Evolutionary conservation across 1,139 yeast species (phyloP), one percentile per base, ranked within the genome.

Genomic region (Geotrichum macrosporum): DNA sequence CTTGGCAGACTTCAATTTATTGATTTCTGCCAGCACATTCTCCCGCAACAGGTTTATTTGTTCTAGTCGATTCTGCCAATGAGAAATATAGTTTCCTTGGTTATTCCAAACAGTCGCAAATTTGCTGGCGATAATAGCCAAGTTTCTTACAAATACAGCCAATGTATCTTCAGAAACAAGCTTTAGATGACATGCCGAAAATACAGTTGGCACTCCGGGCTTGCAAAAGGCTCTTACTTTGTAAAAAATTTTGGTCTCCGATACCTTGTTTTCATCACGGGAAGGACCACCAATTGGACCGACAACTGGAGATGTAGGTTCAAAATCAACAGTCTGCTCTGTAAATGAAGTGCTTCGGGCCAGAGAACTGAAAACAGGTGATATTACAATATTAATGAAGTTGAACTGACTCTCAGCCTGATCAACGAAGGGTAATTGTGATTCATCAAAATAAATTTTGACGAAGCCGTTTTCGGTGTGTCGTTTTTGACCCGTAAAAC

Each of bases 401-500:
- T 82, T 86, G 71, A 86, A 86, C 64, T 86, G 95, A n/a, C 87
- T 76, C 60, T 77, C 75, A 53, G 85, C 78, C 33, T 79, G 64
- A 55, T 83, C 82, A 67, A 84, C 77, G 65, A 84, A 84, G 5
- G 79, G 77, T 10, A 67, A 63, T 0, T 78, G 78, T 9, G 88
- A 79, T 56, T 86, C 95, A 60, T 86, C 87, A 65, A 78, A 87
- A 62, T 75, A 85, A 36, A 86, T 77, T 58, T 84, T 84, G 46
- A 87, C 94, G 61, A 80, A 80, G 61, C 85, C 78, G 65, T 87
- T 87, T 3, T 95, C 95, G 55, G 86, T 83, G 60, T 86, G 95
- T 47, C 89, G 68, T 63, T 86, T 87, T 63, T 85, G 86, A 59
- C 73, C 63, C 13, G 82, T 75, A 41, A 67, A 68, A 18, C 65